Evolutionary conservation across 805 yeast species (phyloP), one percentile per base, ranked within the genome.

Genomic region (Spathaspora arborariae): DNA sequence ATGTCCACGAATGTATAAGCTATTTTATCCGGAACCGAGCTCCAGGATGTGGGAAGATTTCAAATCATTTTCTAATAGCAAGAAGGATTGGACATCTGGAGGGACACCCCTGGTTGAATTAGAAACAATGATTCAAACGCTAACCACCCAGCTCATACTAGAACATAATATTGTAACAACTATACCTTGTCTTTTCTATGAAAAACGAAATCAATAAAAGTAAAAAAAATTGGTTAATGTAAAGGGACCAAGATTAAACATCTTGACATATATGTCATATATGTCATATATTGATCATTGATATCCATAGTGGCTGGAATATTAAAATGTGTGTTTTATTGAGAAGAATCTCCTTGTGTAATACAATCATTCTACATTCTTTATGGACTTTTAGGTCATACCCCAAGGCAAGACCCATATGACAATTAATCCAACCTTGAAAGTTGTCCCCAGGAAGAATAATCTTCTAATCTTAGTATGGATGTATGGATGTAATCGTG

Each of bases 141-240:
- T 15, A 18, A n/a, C 20, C 42, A 20, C 42, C 34, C 42, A 39
- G 34, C 21, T 10, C 10, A 26, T 39, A 39, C 30, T 39, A 39
- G 21, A 18, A 9, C 33, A 6, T 37, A 20, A 37, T 20, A n/a
- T 22, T 20, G 24, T 18, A 37, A 19, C 21, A 15, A 13, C 39
- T 5, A 19, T 13, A 13, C 5, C 22, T 18, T 19, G 9, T 37
- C 18, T 36, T 37, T 13, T 37, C 18, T 37, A 16, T 20, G 18
- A 37, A 37, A 37, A 37, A 37, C 22, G 39, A 37, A 37, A 37
- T 20, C 39, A 37, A 16, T 37, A 18, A 37, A 37, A 19, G 21
- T 10, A 37, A 37, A 37, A 37, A 37, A 37, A 37, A 37, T 4
- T 30, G n/a, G 26, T n/a, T n/a, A n/a, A n/a, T n/a, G n/a, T n/a